Conservation (phyloP, 2,329 filamentous ascomycete genomes). For the Ophiostoma piceae region DNA sequence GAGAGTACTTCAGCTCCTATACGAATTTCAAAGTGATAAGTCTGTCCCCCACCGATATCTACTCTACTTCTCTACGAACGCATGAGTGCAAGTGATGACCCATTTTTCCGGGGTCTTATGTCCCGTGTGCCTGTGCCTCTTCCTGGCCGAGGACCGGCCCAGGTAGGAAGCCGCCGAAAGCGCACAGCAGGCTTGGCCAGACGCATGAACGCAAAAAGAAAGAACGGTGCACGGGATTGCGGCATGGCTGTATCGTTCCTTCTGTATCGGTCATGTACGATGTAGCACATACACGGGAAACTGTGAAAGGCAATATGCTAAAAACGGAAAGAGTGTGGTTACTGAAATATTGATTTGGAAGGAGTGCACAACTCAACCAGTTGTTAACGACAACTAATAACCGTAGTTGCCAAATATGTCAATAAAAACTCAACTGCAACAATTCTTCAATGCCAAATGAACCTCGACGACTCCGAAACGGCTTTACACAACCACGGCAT, state of each 20-base stretch:
- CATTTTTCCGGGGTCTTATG: background rate
- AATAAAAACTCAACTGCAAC: background rate
- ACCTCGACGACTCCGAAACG: background rate
- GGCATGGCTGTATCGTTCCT: constrained; percentile 11
- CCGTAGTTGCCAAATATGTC: too few species aligned
- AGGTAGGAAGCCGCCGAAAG: background rate
- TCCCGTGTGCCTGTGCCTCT: background rate
- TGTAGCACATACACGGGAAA: background rate
- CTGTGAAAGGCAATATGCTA: background rate
- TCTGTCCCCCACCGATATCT: background rate
- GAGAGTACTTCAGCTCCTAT: background rate
- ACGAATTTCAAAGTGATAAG: background rate
- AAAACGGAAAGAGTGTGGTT: background rate
- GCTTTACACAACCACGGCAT: background rate
- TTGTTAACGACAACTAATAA: too few species aligned
- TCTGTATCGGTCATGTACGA: background rate
- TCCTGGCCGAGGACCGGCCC: constrained; percentile 5
- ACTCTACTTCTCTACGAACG: background rate
- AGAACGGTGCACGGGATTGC: background rate
- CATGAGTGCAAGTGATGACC: background rate
- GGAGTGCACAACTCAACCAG: background rate
- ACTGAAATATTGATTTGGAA: background rate
- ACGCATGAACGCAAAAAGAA: background rate
- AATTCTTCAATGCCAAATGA: background rate
- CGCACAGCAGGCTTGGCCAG: background rate